Conservation (phyloP, 1,284 basidiomycete genomes). For the Tilletia setariae region DNA sequence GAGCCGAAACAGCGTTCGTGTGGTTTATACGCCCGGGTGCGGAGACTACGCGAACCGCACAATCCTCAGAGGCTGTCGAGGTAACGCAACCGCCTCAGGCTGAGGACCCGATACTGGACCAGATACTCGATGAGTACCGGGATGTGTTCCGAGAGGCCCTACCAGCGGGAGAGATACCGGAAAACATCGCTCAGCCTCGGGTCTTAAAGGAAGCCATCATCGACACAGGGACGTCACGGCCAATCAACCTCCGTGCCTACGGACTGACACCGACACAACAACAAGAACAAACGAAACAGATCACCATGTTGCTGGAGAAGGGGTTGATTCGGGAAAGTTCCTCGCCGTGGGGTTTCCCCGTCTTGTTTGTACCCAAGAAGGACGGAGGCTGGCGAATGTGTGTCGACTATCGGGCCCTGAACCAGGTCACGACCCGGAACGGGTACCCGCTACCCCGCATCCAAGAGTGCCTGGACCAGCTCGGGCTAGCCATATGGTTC, state of each 20-base stretch:
- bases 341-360: constrained; percentile 11
- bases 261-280: neutral
- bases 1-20: neutral
- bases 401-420: constrained; percentile 59
- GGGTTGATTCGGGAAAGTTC: neutral
- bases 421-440: constrained; percentile 56
- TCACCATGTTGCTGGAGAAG: neutral
- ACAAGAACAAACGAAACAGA: neutral
- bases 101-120: neutral
- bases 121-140: neutral
- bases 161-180: neutral
- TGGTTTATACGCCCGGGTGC: neutral
- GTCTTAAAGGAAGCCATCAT: neutral
- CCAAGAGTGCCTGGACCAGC: constrained; percentile 54
- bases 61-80: too few relatives aligned
- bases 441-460: constrained; percentile 55
- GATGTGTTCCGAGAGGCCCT: neutral
- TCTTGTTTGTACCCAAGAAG: constrained; percentile 61
- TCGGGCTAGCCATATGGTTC: constrained; percentile 49
- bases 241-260: neutral
- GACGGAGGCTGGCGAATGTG: constrained; percentile 56
- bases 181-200: neutral
- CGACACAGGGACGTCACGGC: neutral
- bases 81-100: too few relatives aligned
- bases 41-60: too few relatives aligned